A percentile compares a stretch with the other conserved stretches of the same genome.
phyloP scores from a whole-genome alignment of 1,139 yeast species.

The Sugiyamaella paludigena region DNA sequence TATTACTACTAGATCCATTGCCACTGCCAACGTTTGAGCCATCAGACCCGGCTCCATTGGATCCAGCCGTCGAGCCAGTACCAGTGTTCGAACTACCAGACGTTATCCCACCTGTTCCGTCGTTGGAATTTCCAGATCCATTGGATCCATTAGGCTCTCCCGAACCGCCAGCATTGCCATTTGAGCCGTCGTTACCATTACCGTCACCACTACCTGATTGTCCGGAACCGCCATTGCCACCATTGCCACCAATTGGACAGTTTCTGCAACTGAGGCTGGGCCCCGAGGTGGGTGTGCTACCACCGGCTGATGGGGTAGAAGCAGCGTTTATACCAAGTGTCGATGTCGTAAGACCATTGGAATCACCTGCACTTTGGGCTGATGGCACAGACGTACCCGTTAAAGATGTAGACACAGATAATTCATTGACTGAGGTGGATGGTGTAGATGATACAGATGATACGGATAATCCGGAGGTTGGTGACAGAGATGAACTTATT shows the following conservation, averaged over 20 bases:
- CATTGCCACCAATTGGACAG: background rate
- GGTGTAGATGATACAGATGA: too few relatives aligned
- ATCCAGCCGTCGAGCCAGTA: conserved; percentile 18
- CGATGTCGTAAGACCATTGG: conserved; percentile 3
- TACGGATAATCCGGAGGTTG: background rate
- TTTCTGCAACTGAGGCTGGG: conserved; percentile 5
- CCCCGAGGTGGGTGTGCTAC: background rate
- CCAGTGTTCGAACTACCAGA: conserved; percentile 21
- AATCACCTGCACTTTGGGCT: background rate
- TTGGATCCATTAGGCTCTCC: too few relatives aligned
- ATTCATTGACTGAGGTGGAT: background rate
- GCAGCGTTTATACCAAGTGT: background rate
- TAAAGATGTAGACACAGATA: background rate
- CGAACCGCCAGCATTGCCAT: too few relatives aligned
- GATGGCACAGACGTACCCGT: background rate
- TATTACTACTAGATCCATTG: conserved; percentile 16
- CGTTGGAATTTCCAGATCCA: too few relatives aligned
- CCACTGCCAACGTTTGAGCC: conserved; percentile 24
- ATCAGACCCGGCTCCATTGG: conserved; percentile 13
- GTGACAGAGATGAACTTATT: background rate
- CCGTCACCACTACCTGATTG: conserved; percentile 5
- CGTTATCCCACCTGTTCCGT: too few relatives aligned
- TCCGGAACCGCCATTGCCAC: background rate
- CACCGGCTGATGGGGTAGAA: background rate
- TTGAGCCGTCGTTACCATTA: conserved; percentile 9